These are phyloP conservation scores for Discostella pseudostelligera DNA, from an alignment of 108 stramenopile genomes.

Conservation along the genomic window DNA sequence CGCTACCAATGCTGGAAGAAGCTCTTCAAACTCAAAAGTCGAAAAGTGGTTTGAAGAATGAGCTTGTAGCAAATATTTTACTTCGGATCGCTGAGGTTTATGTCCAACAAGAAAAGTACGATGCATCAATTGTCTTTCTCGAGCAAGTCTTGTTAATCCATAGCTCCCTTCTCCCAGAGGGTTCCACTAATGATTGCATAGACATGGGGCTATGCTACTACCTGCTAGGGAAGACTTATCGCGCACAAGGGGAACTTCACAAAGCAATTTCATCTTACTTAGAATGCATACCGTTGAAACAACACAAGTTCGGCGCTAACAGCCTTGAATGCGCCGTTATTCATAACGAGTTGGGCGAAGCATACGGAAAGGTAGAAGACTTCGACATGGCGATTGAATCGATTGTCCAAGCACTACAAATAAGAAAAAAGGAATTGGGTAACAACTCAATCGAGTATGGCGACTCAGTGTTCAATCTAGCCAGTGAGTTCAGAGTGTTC, in stretches of 20 bases:
- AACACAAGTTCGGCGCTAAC: slow-evolving; percentile 24
- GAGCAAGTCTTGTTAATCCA: slow-evolving; percentile 42
- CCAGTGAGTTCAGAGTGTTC: not conserved
- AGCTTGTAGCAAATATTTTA: slow-evolving; percentile 33
- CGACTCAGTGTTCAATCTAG: slow-evolving; percentile 34
- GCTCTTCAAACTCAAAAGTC: slow-evolving; percentile 38
- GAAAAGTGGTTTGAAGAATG: slow-evolving; percentile 30
- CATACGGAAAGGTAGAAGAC: slow-evolving; percentile 28
- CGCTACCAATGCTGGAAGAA: slow-evolving; percentile 44
- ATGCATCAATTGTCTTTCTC: slow-evolving; percentile 41
- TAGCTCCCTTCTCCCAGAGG: slow-evolving; percentile 12
- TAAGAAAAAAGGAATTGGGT: slow-evolving; percentile 49
- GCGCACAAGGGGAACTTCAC: slow-evolving; percentile 28
- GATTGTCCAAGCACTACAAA: slow-evolving; percentile 47
- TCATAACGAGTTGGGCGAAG: slow-evolving; percentile 41
- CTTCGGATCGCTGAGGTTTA: slow-evolving; percentile 32
- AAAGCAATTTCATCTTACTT: slow-evolving; percentile 31
- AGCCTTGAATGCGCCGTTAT: slow-evolving; percentile 46
- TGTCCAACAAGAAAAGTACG: slow-evolving; percentile 20
- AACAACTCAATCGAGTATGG: slow-evolving; percentile 48
- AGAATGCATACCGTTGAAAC: slow-evolving; percentile 20
- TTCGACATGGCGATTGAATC: slow-evolving; percentile 52
- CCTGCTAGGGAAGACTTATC: slow-evolving; percentile 39
- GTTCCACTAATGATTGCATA: slow-evolving; percentile 2
- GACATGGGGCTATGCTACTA: slow-evolving; percentile 34